Evolutionary conservation across 495 filamentous ascomycete species (phyloP).

Genomic region (Aspergillus diversus): DNA sequence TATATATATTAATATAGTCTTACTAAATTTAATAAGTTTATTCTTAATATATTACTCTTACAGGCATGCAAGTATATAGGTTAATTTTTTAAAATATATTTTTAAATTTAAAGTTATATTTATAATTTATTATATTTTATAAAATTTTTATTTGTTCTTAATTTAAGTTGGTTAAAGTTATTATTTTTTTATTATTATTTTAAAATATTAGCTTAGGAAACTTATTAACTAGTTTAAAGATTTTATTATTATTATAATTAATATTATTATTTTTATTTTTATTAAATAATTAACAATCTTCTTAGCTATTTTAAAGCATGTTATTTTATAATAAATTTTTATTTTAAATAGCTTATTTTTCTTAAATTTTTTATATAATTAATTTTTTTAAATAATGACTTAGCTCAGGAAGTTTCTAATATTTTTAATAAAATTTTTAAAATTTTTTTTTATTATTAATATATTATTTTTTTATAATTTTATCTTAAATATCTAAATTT

Average conservation of each 20-base stretch:
- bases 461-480: conserved; percentile 3
- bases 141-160: not conserved
- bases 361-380: not conserved
- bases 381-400: not conserved
- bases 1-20: conserved; percentile 5
- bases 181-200: conserved; percentile 2
- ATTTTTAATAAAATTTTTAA: conserved; percentile 5
- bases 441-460: conserved; percentile 6
- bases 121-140: not conserved
- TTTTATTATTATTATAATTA: no score
- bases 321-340: conserved; percentile 1
- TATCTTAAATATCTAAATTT: not conserved
- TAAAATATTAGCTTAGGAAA: no score
- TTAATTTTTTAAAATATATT: not conserved
- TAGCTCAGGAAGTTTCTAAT: not conserved
- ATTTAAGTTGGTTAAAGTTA: not conserved
- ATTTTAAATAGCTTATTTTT: not conserved
- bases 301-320: not conserved
- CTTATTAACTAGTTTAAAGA: no score
- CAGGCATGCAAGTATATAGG: not conserved
- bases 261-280: no score
- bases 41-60: not conserved
- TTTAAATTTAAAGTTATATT: not conserved
- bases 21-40: not conserved
- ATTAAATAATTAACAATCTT: no score